Base-by-base conservation (phyloP, 2,329 filamentous ascomycete genomes). In the Nemania sp. region DNA sequence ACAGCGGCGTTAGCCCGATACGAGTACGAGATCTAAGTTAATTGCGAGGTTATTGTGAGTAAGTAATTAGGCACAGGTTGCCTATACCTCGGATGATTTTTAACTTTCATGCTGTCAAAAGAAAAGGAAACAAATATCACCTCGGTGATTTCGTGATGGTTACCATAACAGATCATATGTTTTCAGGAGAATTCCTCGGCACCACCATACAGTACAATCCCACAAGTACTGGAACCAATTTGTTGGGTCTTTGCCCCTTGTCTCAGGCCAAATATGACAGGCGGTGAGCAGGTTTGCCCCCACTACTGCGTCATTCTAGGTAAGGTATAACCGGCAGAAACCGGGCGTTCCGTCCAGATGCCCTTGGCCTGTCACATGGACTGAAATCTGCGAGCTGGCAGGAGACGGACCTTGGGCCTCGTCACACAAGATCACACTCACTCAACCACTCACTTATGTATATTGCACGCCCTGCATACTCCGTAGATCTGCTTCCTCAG, bases 301-400 rank as follows among this genome's bases (percentile, higher is more conserved):
- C 2, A 52, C 22, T 24, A 52, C 18, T 71, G 67, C 69, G 69
- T 71, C 69, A 69, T 71, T 67, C 67, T 57, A 49, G 38, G 57
- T 20, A 51, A 29, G 32, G 56, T 57, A 55, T 45, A 55, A 62
- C 18, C 51, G 68, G 68, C 67, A 71, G 69, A 71, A 69, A 64
- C 41, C 43, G 45, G 56, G 18, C 20, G 45, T 45, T 1, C 55
- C 59, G 26, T 26, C 45, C 54, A 7, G 11, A n/a, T 43, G 27
- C 15, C 32, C 54, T 59, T 59, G 53, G 64, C 47, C 24, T 64
- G 58, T 70, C 66, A 70, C 69, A 70, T 69, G 69, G 22, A 66
- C 68, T 43, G 53, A 56, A 47, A 45, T 24, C 24, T 41, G 22
- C 54, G 11, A 22, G 55, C 13, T 51, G 60, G 55, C 41, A 49